phyloP scores from a whole-genome alignment of 2,329 filamentous ascomycete genomes.

The Elsinoe fawcettii region DNA sequence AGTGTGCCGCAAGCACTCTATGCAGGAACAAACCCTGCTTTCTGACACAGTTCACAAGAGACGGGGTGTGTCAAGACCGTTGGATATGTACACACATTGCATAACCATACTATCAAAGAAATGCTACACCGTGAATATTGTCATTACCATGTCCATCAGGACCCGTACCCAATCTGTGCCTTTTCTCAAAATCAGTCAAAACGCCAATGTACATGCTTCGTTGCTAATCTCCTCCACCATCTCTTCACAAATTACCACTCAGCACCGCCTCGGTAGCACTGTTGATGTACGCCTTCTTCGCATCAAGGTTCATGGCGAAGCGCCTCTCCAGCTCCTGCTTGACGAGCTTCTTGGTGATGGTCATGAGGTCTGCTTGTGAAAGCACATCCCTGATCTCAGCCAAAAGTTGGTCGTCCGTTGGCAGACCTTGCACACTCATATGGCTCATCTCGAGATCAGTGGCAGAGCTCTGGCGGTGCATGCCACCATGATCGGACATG shows the following conservation, averaged over 20 bases:
- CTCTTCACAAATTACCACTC: slow-evolving; percentile 32
- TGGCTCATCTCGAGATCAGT: slow-evolving; percentile 67
- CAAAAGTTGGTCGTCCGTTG: slow-evolving; percentile 80
- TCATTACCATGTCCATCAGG: not conserved
- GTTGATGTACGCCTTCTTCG: slow-evolving; percentile 79
- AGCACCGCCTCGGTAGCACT: slow-evolving; percentile 37
- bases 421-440: slow-evolving; percentile 57
- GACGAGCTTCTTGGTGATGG: slow-evolving; percentile 95
- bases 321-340: slow-evolving; percentile 86
- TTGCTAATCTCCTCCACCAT: not conserved
- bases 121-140: not conserved
- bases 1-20: not conserved
- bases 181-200: slow-evolving; percentile 1
- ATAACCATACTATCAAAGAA: not conserved
- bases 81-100: not conserved
- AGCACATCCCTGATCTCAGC: slow-evolving; percentile 93
- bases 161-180: not conserved
- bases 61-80: not conserved
- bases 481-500: slow-evolving; percentile 49
- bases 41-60: not conserved
- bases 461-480: slow-evolving; percentile 18
- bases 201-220: not conserved
- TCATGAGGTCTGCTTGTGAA: slow-evolving; percentile 89
- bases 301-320: slow-evolving; percentile 79
- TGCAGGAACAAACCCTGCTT: not conserved